Conservation (phyloP, 768 basidiomycete species). For the Exsudoporus frostii region DNA sequence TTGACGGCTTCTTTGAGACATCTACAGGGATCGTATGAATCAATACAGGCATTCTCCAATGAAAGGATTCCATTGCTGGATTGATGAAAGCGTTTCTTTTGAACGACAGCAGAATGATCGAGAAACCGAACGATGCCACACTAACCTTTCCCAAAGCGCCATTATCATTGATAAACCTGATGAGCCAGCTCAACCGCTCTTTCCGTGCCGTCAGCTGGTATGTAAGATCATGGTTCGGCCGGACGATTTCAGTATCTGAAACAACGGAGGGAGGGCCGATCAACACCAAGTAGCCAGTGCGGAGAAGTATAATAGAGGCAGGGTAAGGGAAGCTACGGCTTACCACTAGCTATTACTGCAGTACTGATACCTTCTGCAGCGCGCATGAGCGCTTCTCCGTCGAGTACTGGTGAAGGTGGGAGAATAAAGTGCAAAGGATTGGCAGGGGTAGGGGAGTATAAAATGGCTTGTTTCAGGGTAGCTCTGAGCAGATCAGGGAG, state of each 20-base stretch:
- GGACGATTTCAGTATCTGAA: slow-evolving; percentile 63
- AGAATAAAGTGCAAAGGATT: slow-evolving; percentile 81
- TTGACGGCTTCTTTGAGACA: slow-evolving; percentile 77
- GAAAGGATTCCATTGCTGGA: background rate
- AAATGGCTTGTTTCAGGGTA: slow-evolving; percentile 78
- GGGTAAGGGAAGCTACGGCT: background rate
- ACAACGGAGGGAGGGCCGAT: background rate
- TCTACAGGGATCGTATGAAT: slow-evolving; percentile 40
- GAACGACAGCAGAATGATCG: background rate
- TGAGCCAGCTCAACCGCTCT: slow-evolving; percentile 78
- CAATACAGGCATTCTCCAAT: background rate
- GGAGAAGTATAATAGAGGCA: background rate
- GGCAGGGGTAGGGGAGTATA: slow-evolving; percentile 71
- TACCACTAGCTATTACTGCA: slow-evolving; percentile 73
- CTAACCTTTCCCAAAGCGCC: slow-evolving; percentile 70
- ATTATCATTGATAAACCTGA: slow-evolving; percentile 87
- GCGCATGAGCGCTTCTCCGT: slow-evolving; percentile 75
- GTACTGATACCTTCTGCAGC: slow-evolving; percentile 74
- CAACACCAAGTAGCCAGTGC: background rate
- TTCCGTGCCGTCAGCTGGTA: slow-evolving; percentile 73
- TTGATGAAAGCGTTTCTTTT: background rate
- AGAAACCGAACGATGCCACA: background rate
- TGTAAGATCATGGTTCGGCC: slow-evolving; percentile 75
- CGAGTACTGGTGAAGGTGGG: slow-evolving; percentile 62
- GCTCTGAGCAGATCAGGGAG: slow-evolving; percentile 66